Evolutionary conservation across 805 yeast species (phyloP).

Genomic region (Candida awuae): DNA sequence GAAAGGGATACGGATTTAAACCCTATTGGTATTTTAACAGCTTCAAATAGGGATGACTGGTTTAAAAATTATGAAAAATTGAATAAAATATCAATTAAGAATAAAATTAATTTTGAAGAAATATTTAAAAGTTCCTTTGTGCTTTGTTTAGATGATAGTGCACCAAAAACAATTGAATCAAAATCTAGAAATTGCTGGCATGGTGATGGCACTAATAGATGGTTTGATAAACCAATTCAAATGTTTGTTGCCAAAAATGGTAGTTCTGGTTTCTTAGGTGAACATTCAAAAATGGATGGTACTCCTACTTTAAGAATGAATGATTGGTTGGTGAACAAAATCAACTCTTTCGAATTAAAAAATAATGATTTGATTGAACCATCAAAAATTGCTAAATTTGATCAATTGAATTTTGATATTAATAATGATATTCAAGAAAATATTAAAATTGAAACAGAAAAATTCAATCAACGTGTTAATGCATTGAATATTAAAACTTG

Average conservation of each 20-base stretch:
- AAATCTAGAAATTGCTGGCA: constrained; percentile 86
- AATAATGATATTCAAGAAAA: constrained; percentile 41
- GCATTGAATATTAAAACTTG: constrained; percentile 71
- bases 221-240: constrained; percentile 90
- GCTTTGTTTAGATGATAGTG: constrained; percentile 64
- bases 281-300: constrained; percentile 97
- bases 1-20: constrained; percentile 32
- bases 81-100: constrained; percentile 45
- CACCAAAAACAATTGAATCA: constrained; percentile 73
- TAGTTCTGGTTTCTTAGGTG: constrained; percentile 87
- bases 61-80: constrained; percentile 51
- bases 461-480: constrained; percentile 46
- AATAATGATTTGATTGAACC: not conserved
- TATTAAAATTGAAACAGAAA: constrained; percentile 47
- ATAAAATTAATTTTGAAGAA: constrained; percentile 51
- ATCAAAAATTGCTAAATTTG: constrained; percentile 3
- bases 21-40: constrained; percentile 72
- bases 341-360: constrained; percentile 15
- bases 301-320: constrained; percentile 88
- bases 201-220: constrained; percentile 89
- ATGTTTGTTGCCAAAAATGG: constrained; percentile 77
- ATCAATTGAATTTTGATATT: constrained; percentile 49
- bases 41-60: constrained; percentile 83
- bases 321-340: constrained; percentile 55
- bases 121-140: constrained; percentile 77